Evolutionary conservation across 345 rosid genomes (phyloP), one percentile per base, ranked within the genome.

Genomic region (Salix dunnii): DNA sequence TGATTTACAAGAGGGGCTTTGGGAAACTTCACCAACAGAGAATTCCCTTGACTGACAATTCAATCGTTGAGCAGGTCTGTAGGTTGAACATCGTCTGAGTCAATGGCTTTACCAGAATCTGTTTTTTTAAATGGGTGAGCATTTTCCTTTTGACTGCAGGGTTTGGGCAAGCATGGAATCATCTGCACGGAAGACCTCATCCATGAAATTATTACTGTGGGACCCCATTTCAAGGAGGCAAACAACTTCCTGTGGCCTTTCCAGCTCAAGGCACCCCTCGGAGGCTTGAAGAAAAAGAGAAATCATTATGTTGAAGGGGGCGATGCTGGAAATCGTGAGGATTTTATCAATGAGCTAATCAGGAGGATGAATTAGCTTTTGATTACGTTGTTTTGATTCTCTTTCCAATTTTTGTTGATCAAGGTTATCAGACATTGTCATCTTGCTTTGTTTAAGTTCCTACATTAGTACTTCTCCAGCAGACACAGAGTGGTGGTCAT

Each of bases 261-360:
- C 33, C 87, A 92, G 82, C 86, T 92, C 28, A 91, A 88, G 85
- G 94, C 92, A 21, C 97, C 97, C 4, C 78, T 89, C 62, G 94
- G 96, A 73, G 97, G 96, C 20, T 81, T 91, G 76, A 86, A 91
- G 89, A 90, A 89, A 87, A 91, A 91, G 84, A 90, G 97, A 75
- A 92, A 91, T 78, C 97, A 92, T 71, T 92, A 91, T 30, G 96
- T 91, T 7, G 95, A 92, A 78, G 98, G 98, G 1, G 98, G 97
- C 16, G 98, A 94, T 81, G 97, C 97, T 1, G 97, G 97, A 68
- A 93, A 93, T 81, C 78, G 97, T 4, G 97, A 94, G 76, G 82
- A 91, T 77, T 91, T 84, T 80, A 88, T 94, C 84, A 94, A 92
- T 12, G 95, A 91, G 85, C 92, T 91, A 73, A 87, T 79, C 82